phyloP scores from a whole-genome alignment of 148 eudicot genomes.

The Camellia lanceoleosa region DNA sequence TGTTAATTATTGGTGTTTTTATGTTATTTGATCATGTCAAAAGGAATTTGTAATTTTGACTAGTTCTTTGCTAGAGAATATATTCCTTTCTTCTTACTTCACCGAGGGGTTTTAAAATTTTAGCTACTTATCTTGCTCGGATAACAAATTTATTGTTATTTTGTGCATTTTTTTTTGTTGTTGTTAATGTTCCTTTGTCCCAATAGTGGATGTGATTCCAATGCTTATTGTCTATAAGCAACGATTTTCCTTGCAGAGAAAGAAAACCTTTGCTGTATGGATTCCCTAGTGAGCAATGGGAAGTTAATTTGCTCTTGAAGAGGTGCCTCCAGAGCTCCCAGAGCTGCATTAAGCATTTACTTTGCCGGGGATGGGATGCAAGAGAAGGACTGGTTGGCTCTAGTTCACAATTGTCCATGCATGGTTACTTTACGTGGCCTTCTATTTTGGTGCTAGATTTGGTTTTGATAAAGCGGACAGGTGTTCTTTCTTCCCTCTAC shows the following conservation, averaged over 20 bases:
- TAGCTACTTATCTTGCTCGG: no score
- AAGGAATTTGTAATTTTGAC: no score
- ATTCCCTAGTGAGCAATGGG: constrained; percentile 78
- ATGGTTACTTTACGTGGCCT: constrained; percentile 82
- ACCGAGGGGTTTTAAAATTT: not conserved
- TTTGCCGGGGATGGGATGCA: constrained; percentile 89
- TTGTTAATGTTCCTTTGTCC: not conserved
- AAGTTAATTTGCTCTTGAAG: constrained; percentile 82
- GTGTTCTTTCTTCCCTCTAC: no score
- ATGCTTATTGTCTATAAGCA: not conserved
- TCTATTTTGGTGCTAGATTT: constrained; percentile 85
- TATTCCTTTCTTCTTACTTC: not conserved
- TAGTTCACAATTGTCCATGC: constrained; percentile 86
- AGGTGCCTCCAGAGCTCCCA: constrained; percentile 86
- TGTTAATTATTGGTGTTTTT: no score
- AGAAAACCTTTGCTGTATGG: constrained; percentile 88
- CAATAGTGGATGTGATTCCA: not conserved
- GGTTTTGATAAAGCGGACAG: constrained; percentile 84
- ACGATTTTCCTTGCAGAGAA: constrained; percentile 49
- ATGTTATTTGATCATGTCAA: no score
- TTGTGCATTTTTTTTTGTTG: not conserved
- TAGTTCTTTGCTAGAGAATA: no score
- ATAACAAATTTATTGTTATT: not conserved
- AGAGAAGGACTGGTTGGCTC: constrained; percentile 76
- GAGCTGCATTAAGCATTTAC: constrained; percentile 85